Conservation (phyloP, 2,329 filamentous ascomycete genomes). For the Fonsecaea nubica region DNA sequence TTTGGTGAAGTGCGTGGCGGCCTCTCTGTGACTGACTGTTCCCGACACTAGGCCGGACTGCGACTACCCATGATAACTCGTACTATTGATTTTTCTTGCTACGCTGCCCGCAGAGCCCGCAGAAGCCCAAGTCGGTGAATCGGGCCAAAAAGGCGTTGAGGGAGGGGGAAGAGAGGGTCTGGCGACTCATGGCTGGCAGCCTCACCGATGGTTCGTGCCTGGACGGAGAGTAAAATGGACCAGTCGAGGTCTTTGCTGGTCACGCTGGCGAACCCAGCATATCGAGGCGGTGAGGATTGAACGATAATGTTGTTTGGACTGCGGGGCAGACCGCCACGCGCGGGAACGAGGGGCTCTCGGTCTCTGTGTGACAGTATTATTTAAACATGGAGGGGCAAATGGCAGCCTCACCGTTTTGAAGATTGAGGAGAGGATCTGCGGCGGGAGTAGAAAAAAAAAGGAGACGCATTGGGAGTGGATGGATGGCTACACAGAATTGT, state of each 20-base stretch:
- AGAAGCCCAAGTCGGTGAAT: constrained; percentile 15
- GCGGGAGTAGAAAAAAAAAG: too few species aligned
- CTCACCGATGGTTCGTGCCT: constrained; percentile 19
- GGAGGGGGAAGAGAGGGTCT: neutral
- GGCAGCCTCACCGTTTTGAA: neutral
- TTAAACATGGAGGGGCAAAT: constrained; percentile 9
- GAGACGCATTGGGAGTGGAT: too few species aligned
- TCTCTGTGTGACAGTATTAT: neutral
- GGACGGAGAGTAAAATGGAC: constrained; percentile 9
- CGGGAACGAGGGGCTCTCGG: neutral
- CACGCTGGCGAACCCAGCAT: neutral
- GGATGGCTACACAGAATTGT: too few species aligned
- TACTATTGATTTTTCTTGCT: constrained; percentile 12
- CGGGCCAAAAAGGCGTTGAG: constrained; percentile 1
- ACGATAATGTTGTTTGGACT: constrained; percentile 15
- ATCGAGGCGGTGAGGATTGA: constrained; percentile 21
- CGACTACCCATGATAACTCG: constrained; percentile 9
- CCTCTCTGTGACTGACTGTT: neutral
- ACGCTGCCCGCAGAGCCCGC: neutral
- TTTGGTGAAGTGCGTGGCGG: neutral
- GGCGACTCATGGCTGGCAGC: constrained; percentile 4
- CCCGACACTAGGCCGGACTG: constrained; percentile 31
- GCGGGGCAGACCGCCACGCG: constrained; percentile 13
- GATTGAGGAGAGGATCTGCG: too few species aligned
- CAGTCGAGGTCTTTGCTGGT: constrained; percentile 6